Percentiles rank a stretch among this genome's conserved stretches.
phyloP scores from a whole-genome alignment of 2,329 filamentous ascomycete species.

The Cercospora citrullina region DNA sequence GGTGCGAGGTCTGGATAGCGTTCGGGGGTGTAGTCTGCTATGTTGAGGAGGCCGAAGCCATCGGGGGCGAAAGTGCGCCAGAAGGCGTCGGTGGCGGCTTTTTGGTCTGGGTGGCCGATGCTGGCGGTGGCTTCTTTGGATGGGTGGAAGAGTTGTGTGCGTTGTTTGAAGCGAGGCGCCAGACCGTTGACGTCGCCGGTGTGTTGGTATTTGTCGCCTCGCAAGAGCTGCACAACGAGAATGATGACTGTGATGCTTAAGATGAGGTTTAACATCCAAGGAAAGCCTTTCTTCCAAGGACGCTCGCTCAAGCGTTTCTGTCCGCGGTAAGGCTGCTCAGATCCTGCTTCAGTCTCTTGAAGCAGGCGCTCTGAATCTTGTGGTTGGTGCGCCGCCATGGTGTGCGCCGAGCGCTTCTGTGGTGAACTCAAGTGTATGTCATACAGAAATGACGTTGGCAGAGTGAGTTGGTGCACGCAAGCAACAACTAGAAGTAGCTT shows the following conservation, averaged over 20 bases:
- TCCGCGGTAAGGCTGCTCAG: neutral
- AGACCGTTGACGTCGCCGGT: slow-evolving; percentile 18
- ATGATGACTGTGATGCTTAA: neutral
- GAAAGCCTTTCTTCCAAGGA: slow-evolving; percentile 9
- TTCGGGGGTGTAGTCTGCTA: slow-evolving; percentile 5
- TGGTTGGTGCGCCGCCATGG: neutral
- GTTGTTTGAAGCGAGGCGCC: slow-evolving; percentile 12
- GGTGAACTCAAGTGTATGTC: neutral
- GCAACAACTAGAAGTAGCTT: neutral
- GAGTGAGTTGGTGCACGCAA: neutral
- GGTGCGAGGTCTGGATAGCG: slow-evolving; percentile 5
- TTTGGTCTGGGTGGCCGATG: slow-evolving; percentile 10
- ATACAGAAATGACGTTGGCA: neutral
- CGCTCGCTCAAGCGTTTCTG: neutral
- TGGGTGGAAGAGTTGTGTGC: slow-evolving; percentile 9
- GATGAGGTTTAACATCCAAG: slow-evolving; percentile 13
- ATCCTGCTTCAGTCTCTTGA: neutral
- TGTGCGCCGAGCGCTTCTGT: neutral
- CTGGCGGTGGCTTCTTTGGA: slow-evolving; percentile 5
- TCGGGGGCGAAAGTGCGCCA: slow-evolving; percentile 16
- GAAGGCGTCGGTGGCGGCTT: slow-evolving; percentile 8
- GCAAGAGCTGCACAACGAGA: slow-evolving; percentile 2
- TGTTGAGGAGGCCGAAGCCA: slow-evolving; percentile 13
- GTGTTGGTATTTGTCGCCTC: slow-evolving; percentile 9
- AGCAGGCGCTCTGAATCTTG: slow-evolving; percentile 4